Conservation (phyloP, 495 filamentous ascomycete species). For the Geopyxis carbonaria region DNA sequence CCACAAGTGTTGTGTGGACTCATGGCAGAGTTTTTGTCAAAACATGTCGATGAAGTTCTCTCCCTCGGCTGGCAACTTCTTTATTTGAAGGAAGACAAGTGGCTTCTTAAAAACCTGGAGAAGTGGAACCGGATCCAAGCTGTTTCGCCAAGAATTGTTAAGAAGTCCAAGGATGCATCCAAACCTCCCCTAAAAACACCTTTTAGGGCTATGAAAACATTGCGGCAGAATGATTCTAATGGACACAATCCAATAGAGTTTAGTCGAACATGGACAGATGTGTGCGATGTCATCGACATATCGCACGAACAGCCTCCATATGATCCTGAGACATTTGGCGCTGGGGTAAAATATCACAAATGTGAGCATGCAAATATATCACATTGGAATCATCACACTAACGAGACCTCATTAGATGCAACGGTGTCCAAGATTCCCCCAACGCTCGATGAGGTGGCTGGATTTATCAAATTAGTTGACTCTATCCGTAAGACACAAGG, state of each 20-base stretch:
- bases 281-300: slow-evolving; percentile 49
- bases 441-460: slow-evolving; percentile 50
- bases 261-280: slow-evolving; percentile 44
- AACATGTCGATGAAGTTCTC: slow-evolving; percentile 58
- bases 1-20: slow-evolving; percentile 60
- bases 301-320: slow-evolving; percentile 53
- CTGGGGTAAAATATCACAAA: slow-evolving; percentile 47
- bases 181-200: slow-evolving; percentile 10
- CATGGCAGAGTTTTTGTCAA: slow-evolving; percentile 61
- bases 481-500: slow-evolving; percentile 37
- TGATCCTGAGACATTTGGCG: slow-evolving; percentile 44
- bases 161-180: slow-evolving; percentile 27
- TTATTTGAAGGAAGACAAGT: slow-evolving; percentile 77
- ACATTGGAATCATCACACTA: neutral
- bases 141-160: slow-evolving; percentile 58
- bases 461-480: slow-evolving; percentile 68
- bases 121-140: slow-evolving; percentile 72
- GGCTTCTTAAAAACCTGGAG: slow-evolving; percentile 91
- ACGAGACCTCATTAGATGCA: slow-evolving; percentile 21
- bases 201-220: slow-evolving; percentile 54
- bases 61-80: slow-evolving; percentile 79
- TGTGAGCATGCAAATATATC: slow-evolving; percentile 17
- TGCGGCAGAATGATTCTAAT: slow-evolving; percentile 57
- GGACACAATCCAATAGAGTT: slow-evolving; percentile 62
- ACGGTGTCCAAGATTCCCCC: slow-evolving; percentile 88